These are phyloP conservation scores for Saturnispora silvae DNA, from an alignment of 805 yeast genomes.

Conservation along the genomic window DNA sequence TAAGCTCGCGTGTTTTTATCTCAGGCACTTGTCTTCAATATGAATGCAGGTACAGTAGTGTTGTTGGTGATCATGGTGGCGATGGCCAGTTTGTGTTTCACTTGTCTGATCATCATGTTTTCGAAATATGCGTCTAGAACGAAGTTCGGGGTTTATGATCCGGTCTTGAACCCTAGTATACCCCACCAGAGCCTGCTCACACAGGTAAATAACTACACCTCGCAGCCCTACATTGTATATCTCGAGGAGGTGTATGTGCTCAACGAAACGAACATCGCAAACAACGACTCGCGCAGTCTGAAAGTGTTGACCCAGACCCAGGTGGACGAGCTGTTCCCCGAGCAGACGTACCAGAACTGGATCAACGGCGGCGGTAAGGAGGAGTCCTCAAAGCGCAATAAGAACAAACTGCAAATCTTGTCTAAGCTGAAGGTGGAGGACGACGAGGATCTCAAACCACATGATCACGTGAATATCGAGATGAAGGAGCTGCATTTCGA, in stretches of 20 bases:
- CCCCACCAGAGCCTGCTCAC: constrained; percentile 12
- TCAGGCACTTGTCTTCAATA: too few relatives aligned
- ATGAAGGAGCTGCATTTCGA: constrained; percentile 33
- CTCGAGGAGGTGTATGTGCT: constrained; percentile 5
- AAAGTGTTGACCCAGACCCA: constrained; percentile 34
- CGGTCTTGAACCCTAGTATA: constrained; percentile 12
- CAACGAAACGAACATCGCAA: constrained; percentile 3
- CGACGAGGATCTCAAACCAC: constrained; percentile 5
- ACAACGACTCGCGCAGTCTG: constrained; percentile 27
- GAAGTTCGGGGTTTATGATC: constrained; percentile 41
- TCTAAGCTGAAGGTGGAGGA: constrained; percentile 29
- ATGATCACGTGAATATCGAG: neutral
- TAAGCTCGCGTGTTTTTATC: too few relatives aligned
- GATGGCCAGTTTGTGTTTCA: constrained; percentile 48
- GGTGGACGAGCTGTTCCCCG: constrained; percentile 52
- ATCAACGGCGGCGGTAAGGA: constrained; percentile 45
- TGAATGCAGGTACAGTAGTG: constrained; percentile 45
- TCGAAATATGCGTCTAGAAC: constrained; percentile 49
- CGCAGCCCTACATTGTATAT: constrained; percentile 10
- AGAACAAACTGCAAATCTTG: constrained; percentile 23
- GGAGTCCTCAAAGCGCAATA: constrained; percentile 36
- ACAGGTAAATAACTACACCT: neutral
- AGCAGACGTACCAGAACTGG: constrained; percentile 49
- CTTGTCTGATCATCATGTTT: constrained; percentile 48
- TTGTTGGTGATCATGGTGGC: constrained; percentile 55